Conservation (phyloP, 495 filamentous ascomycete genomes). For the Amniculicola lignicola region DNA sequence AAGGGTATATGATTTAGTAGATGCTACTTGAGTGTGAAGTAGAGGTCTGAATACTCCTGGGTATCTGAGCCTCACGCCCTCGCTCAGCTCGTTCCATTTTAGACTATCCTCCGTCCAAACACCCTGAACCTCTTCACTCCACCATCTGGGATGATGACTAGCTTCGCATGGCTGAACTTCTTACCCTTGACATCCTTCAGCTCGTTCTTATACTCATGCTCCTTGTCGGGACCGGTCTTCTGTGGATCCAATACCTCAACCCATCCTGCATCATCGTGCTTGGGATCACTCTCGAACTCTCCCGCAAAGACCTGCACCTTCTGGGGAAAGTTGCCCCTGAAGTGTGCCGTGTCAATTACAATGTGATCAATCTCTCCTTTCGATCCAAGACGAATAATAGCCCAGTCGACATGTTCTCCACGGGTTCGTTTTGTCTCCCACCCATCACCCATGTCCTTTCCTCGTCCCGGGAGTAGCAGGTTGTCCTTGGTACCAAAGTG, state of each 20-base stretch:
- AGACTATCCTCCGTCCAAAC: constrained; percentile 58
- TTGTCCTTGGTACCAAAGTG: constrained; percentile 85
- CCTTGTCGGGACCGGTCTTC: constrained; percentile 73
- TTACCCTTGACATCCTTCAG: constrained; percentile 48
- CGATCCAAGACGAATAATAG: constrained; percentile 72
- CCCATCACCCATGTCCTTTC: constrained; percentile 89
- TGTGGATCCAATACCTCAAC: constrained; percentile 61
- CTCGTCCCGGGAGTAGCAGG: constrained; percentile 77
- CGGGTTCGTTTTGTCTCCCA: constrained; percentile 88
- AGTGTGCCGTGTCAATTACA: constrained; percentile 84
- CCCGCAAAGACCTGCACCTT: constrained; percentile 68
- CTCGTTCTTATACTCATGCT: constrained; percentile 64
- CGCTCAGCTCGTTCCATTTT: neutral
- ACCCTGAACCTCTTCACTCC: constrained; percentile 85
- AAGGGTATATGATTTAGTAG: too few species aligned
- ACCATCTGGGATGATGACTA: constrained; percentile 89
- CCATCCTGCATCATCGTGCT: constrained; percentile 65
- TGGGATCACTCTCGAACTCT: constrained; percentile 54
- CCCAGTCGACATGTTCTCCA: constrained; percentile 80
- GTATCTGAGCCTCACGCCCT: too few species aligned
- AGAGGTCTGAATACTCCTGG: too few species aligned
- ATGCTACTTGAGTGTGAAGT: too few species aligned
- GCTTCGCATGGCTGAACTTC: constrained; percentile 74
- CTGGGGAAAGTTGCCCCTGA: constrained; percentile 85
- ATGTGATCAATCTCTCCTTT: constrained; percentile 67